These are phyloP conservation scores for Priceomyces carsonii DNA, from an alignment of 805 yeast species.

Conservation along the genomic window DNA sequence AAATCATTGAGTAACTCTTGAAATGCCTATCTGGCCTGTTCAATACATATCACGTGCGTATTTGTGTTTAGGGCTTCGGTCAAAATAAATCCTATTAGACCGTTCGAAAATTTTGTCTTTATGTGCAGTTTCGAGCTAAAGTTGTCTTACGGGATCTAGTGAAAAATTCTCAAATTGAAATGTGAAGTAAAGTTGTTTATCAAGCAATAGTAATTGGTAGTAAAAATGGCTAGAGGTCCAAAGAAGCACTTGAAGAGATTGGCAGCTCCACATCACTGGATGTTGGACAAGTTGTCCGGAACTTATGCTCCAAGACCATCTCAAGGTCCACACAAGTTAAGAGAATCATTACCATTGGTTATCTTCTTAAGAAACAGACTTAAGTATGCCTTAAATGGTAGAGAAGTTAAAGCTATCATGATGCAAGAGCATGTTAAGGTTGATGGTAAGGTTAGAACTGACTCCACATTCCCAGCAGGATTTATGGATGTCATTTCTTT, in stretches of 20 bases:
- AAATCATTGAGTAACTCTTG: no score
- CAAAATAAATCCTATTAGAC: no score
- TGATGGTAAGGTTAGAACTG: constrained; percentile 99
- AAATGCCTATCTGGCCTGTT: no score
- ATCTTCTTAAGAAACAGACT: constrained; percentile 98
- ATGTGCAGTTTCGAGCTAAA: constrained; percentile 1
- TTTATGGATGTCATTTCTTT: constrained; percentile 98
- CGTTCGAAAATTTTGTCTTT: no score
- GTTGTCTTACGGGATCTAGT: not conserved
- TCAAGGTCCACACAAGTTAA: constrained; percentile 98
- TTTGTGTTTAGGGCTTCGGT: constrained; percentile 1
- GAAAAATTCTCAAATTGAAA: no score
- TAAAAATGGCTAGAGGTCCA: constrained; percentile 35
- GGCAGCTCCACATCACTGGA: constrained; percentile 99
- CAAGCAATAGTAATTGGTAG: constrained; percentile 3
- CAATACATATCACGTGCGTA: constrained; percentile 6
- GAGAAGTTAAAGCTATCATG: constrained; percentile 97
- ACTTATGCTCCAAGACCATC: constrained; percentile 99
- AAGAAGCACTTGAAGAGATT: constrained; percentile 99
- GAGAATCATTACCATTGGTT: constrained; percentile 96
- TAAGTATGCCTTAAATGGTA: constrained; percentile 98
- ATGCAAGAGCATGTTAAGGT: constrained; percentile 98
- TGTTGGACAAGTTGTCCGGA: constrained; percentile 99
- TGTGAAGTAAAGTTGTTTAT: no score
- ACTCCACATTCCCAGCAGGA: constrained; percentile 98